Evolutionary conservation across 768 basidiomycete species (phyloP).

Genomic region (Udeniomyces megalosporus): DNA sequence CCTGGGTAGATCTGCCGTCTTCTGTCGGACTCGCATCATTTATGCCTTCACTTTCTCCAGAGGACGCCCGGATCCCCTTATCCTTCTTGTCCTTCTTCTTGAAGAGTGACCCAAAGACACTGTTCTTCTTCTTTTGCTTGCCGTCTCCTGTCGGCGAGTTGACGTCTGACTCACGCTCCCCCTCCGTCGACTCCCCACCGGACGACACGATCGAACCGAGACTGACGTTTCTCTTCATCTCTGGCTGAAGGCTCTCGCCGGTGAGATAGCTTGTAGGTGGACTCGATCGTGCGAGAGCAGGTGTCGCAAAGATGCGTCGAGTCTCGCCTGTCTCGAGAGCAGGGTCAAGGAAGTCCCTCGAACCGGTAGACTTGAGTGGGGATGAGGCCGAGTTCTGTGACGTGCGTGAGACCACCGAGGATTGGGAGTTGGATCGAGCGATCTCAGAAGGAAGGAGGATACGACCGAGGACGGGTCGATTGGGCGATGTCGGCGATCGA

Average conservation of each 20-base stretch:
- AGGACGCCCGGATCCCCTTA: constrained; percentile 7
- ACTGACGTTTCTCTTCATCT: background rate
- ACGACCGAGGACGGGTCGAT: background rate
- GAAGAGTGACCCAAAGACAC: constrained; percentile 64
- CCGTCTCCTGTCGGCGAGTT: constrained; percentile 20
- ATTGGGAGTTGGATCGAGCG: background rate
- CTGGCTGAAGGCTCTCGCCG: background rate
- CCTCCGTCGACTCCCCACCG: constrained; percentile 34
- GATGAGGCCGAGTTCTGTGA: background rate
- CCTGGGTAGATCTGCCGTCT: background rate
- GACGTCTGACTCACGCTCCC: constrained; percentile 7
- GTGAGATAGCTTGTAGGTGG: background rate
- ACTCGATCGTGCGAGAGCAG: constrained; percentile 49
- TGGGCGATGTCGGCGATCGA: background rate
- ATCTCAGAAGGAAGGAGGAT: background rate
- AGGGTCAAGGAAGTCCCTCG: constrained; percentile 40
- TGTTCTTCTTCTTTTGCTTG: constrained; percentile 36
- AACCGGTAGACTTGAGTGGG: constrained; percentile 1
- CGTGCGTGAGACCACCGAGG: background rate
- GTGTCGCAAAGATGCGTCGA: constrained; percentile 59
- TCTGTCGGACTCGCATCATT: background rate
- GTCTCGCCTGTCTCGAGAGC: constrained; percentile 51
- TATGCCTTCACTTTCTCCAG: background rate
- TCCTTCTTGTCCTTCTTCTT: constrained; percentile 33
- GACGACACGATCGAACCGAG: constrained; percentile 20